Conservation (phyloP, 139 green algal genomes). For the Chlamydomonas sp. region DNA sequence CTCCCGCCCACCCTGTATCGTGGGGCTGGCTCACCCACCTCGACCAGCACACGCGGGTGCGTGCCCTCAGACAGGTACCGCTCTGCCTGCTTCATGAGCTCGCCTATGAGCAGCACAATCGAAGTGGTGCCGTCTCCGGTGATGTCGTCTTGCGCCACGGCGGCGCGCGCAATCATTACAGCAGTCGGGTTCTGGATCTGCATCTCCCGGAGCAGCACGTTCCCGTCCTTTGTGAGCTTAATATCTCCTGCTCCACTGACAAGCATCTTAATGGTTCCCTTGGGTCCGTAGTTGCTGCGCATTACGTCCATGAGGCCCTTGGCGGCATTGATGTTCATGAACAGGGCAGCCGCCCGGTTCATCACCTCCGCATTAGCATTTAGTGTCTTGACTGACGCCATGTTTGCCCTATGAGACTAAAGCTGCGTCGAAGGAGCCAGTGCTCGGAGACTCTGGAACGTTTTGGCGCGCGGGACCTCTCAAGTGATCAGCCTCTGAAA, state of each 20-base stretch:
- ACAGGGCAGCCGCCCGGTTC: conserved; percentile 86
- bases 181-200: conserved; percentile 99
- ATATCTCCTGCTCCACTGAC: conserved; percentile 93
- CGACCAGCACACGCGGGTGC: conserved; percentile 94
- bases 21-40: conserved; percentile 60
- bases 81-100: conserved; percentile 98
- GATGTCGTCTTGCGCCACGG: conserved; percentile 97
- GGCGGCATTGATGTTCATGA: conserved; percentile 99
- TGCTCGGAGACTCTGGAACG: background rate
- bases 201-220: conserved; percentile 96
- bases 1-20: background rate
- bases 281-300: conserved; percentile 97
- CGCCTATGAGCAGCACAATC: conserved; percentile 97
- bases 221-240: conserved; percentile 98
- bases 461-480: background rate
- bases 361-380: conserved; percentile 98
- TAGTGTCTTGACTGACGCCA: conserved; percentile 85
- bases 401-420: conserved; percentile 31
- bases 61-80: conserved; percentile 94
- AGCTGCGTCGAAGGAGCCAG: background rate
- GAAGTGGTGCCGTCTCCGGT: conserved; percentile 97
- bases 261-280: conserved; percentile 99
- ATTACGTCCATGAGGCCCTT: conserved; percentile 99
- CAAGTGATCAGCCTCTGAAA: too few species aligned
- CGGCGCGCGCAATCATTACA: conserved; percentile 98